Evolutionary conservation across 306 rosid genomes (phyloP).

Genomic region (Trifolium fragiferum): DNA sequence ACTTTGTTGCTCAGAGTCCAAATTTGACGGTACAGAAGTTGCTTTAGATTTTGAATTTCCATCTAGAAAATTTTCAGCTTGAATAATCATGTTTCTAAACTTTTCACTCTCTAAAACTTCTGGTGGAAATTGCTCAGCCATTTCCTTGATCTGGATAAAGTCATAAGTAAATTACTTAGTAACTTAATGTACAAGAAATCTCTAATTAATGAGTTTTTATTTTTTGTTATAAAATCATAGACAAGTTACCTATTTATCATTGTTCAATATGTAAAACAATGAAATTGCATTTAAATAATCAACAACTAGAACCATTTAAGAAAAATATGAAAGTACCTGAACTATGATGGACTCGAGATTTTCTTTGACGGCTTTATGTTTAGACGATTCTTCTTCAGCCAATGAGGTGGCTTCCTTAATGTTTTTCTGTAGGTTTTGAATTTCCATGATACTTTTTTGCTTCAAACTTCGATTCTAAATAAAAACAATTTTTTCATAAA

Average conservation of each 20-base stretch:
- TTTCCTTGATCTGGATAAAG: conserved; percentile 64
- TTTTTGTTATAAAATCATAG: no score
- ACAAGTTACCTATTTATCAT: no score
- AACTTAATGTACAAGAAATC: conserved; percentile 24
- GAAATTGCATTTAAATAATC: no score
- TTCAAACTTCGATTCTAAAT: conserved; percentile 64
- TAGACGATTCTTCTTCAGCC: conserved; percentile 59
- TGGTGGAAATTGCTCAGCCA: conserved; percentile 60
- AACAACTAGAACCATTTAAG: not conserved
- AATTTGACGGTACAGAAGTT: conserved; percentile 37
- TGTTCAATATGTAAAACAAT: no score
- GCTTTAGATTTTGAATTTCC: conserved; percentile 38
- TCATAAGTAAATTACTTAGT: conserved; percentile 39
- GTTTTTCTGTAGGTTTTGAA: conserved; percentile 53
- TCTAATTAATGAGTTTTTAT: not conserved
- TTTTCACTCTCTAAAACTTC: conserved; percentile 54
- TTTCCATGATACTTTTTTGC: conserved; percentile 61
- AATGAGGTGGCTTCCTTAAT: conserved; percentile 49
- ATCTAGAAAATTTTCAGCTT: conserved; percentile 61
- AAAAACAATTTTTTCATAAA: conserved; percentile 36
- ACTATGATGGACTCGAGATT: conserved; percentile 56
- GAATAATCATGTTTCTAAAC: conserved; percentile 51
- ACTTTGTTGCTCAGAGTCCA: conserved; percentile 45
- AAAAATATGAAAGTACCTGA: conserved; percentile 60
- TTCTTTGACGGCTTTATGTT: conserved; percentile 54